Conservation (phyloP, 495 filamentous ascomycete species). For the Penicillium fimorum region DNA sequence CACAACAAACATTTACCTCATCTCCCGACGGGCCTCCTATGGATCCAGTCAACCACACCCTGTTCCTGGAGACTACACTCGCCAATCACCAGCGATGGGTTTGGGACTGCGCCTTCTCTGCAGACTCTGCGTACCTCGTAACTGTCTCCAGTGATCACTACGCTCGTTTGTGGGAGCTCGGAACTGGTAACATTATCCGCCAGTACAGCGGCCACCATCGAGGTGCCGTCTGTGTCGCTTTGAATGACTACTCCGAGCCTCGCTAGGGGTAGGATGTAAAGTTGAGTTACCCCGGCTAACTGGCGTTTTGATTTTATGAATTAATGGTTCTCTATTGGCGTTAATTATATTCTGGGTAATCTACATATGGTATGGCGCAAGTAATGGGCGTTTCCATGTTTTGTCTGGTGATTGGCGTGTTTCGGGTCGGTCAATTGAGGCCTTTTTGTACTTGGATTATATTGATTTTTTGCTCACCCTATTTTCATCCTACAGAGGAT, state of each 20-base stretch:
- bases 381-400: not conserved
- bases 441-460: not conserved
- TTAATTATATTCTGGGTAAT: constrained; percentile 2
- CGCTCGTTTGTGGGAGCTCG: constrained; percentile 92
- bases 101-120: constrained; percentile 98
- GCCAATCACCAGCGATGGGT: constrained; percentile 98
- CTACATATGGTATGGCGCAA: constrained; percentile 22
- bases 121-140: constrained; percentile 95
- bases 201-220: constrained; percentile 98
- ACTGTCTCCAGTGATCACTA: constrained; percentile 98
- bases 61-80: constrained; percentile 86
- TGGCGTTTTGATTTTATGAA: not conserved
- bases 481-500: not conserved
- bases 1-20: constrained; percentile 39
- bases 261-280: constrained; percentile 25
- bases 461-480: no score
- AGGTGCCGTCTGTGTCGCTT: constrained; percentile 90
- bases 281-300: not conserved
- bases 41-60: constrained; percentile 46
- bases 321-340: not conserved
- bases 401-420: not conserved
- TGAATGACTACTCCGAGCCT: constrained; percentile 93
- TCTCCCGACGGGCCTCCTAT: constrained; percentile 48
- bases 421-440: not conserved
- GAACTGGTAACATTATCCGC: constrained; percentile 80